phyloP scores from a whole-genome alignment of 2,329 filamentous ascomycete genomes.

The Colletotrichum ledebouriae region DNA sequence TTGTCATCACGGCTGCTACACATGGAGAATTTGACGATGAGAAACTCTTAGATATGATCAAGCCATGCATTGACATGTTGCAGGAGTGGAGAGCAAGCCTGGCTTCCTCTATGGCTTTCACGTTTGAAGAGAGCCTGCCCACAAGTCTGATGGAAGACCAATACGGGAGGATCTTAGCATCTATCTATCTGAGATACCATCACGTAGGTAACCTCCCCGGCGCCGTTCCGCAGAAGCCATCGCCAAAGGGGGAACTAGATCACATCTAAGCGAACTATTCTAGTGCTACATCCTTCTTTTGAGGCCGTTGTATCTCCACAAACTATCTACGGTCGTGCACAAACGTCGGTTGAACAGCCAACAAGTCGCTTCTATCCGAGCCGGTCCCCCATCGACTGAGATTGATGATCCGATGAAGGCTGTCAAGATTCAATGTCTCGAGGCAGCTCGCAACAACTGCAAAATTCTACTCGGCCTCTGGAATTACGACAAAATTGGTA shows the following conservation, averaged over 20 bases:
- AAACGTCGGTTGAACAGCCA: background rate
- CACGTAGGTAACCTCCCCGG: conserved; percentile 21
- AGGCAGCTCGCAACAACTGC: conserved; percentile 38
- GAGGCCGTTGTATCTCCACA: conserved; percentile 40
- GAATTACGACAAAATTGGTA: conserved; percentile 39
- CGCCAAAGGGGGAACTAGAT: background rate
- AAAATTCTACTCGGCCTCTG: conserved; percentile 38
- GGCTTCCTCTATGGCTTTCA: conserved; percentile 18
- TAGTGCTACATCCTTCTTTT: conserved; percentile 41
- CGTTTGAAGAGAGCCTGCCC: conserved; percentile 27
- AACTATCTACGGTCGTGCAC: conserved; percentile 12
- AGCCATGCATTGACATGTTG: conserved; percentile 30
- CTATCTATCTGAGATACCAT: conserved; percentile 39
- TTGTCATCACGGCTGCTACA: conserved; percentile 33
- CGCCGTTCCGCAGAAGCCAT: background rate
- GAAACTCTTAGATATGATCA: background rate
- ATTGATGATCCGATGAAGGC: background rate
- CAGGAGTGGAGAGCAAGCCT: conserved; percentile 28
- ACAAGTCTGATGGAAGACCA: conserved; percentile 22
- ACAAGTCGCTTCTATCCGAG: background rate
- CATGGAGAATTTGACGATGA: conserved; percentile 21
- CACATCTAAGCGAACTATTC: background rate
- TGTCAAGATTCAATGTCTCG: conserved; percentile 35
- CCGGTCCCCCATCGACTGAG: background rate
- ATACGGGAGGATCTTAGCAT: conserved; percentile 18